Evolutionary conservation across 345 rosid species (phyloP), one percentile per base, ranked within the genome.

Genomic region (Eucalyptus curtisii): DNA sequence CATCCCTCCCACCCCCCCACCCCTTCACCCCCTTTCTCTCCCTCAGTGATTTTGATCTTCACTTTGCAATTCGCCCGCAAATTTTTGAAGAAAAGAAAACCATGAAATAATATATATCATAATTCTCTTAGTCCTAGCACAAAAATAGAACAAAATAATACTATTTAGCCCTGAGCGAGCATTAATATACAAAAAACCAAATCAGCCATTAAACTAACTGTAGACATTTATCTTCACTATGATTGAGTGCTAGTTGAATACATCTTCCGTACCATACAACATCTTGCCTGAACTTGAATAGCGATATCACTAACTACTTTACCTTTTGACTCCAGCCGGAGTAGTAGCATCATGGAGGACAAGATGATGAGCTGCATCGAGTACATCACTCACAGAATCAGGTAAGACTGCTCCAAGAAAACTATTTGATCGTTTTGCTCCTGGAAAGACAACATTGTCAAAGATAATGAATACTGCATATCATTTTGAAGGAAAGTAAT

Each of bases 391-490:
- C 87, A 97, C 95, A 12, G 97, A 94, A 81, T 95, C 93, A 1
- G 99, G 99, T 89, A 97, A 92, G 66, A 97, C 93, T 6, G 96
- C 95, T 86, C 97, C 99, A 88, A 96, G 97, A 89, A 95, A 90
- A 91, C 97, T 91, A 89, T 91, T 94, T 48, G 98, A 94, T 90
- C 95, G 94, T n/a, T 94, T 90, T 95, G 59, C 91, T 89, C 90
- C 97, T 96, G 94, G 71, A 40, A 76, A 76, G 82, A 76, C 47
- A 76, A 76, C 76, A 80, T 80, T 25, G 64, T 22, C 19, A 88
- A 44, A 25, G 48, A 80, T 12, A 82, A 88, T 88, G 64, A 57
- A 88, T 37, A 59, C 33, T 9, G 49, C 79, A 64, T 30, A 14
- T 2, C 10, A 37, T 31, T 49, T 57, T 81, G 44, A 55, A 57